These are phyloP conservation scores for Pulveroboletus sp. DNA, from an alignment of 768 basidiomycete genomes.

Conservation along the genomic window DNA sequence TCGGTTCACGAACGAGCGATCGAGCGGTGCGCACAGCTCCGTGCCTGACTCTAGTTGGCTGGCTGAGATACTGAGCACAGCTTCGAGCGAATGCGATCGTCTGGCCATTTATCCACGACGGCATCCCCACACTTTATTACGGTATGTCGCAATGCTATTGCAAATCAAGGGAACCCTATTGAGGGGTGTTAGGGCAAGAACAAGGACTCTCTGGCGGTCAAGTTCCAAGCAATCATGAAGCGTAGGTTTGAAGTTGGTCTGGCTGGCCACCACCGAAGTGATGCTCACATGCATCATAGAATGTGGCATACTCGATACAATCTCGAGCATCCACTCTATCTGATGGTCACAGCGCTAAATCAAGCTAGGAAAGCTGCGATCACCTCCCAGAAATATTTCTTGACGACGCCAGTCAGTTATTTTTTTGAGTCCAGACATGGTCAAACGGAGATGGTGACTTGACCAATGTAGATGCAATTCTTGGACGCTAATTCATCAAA, in stretches of 20 bases:
- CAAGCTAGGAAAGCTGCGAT: conserved; percentile 52
- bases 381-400: conserved; percentile 39
- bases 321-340: conserved; percentile 47
- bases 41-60: no score
- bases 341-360: conserved; percentile 48
- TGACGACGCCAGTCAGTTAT: conserved; percentile 43
- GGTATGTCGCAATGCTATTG: conserved; percentile 22
- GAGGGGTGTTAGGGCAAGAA: conserved; percentile 39
- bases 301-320: conserved; percentile 61
- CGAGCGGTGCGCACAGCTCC: conserved; percentile 31
- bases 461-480: conserved; percentile 43
- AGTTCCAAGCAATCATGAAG: conserved; percentile 50
- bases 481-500: conserved; percentile 37
- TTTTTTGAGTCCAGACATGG: background rate
- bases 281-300: conserved; percentile 30
- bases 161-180: background rate
- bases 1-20: conserved; percentile 42
- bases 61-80: conserved; percentile 19
- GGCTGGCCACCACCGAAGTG: background rate
- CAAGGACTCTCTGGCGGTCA: conserved; percentile 46
- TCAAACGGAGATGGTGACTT: background rate
- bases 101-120: conserved; percentile 50
- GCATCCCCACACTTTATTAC: conserved; percentile 51
- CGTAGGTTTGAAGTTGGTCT: conserved; percentile 33
- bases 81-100: conserved; percentile 46